Evolutionary conservation across 495 filamentous ascomycete genomes (phyloP), one percentile per base, ranked within the genome.

Genomic region (Hypoxylon crocopeplum): DNA sequence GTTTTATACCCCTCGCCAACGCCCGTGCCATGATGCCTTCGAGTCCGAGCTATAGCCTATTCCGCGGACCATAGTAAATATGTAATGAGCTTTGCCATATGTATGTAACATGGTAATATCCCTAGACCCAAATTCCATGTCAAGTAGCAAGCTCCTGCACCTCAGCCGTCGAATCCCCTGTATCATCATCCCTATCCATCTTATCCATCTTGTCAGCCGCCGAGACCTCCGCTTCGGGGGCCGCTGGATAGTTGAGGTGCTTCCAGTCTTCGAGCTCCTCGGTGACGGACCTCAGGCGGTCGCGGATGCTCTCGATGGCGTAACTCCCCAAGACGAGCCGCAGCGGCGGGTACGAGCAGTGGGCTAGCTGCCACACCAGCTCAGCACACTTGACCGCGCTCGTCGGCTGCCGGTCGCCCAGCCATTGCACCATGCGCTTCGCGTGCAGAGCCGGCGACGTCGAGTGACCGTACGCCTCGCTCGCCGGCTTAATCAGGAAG

Each of bases 191-290:
- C 24, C 56, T 67, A 13, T 67, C 67, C 15, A 60, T 66, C 25
- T 50, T 59, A 5, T 70, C 66, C 15, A 47, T 58, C 17, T 69
- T 55, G 22, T 45, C 29, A 19, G 46, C 16, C 32, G 48, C 24
- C 1, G 32, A 17, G n/a, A 19, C 15, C 27, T 38, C 59, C 1
- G 59, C 64, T 52, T 75, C 68, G 3, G 77, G 66, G 2, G 76
- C 68, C 15, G 73, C 70, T 0, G 79, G 80, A 49, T 79, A 83
- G 69, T 89, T 91, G 7, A 94, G 72, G 69, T 90, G 84, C 60
- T 90, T 91, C 90, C 90, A 94, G 71, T 94, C 90, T 75, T 94
- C 90, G 65, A 95, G 86, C 79, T 98, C 94, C 72, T 98, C 94
- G 34, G 91, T 98, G 32, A 96, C 88, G 56, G 87, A 91, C 62